These are phyloP conservation scores for Teunomyces aglyptinius DNA, from an alignment of 805 yeast genomes.

Conservation along the genomic window DNA sequence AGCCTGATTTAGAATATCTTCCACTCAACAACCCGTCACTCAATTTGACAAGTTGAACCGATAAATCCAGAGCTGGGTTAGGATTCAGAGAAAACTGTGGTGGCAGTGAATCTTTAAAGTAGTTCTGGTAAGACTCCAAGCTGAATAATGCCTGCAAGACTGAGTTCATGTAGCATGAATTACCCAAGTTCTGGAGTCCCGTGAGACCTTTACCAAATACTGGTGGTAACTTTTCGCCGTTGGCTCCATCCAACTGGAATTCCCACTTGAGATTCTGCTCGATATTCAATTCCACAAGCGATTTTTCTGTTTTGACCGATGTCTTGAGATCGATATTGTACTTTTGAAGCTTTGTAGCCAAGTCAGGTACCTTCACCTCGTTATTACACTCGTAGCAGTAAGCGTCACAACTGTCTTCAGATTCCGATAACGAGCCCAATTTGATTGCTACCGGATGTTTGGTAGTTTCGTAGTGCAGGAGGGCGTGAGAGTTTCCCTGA, in stretches of 20 bases:
- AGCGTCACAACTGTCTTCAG: slow-evolving; percentile 61
- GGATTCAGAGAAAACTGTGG: slow-evolving; percentile 11
- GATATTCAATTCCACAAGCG: slow-evolving; percentile 81
- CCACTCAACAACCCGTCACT: slow-evolving; percentile 80
- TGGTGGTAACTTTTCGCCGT: slow-evolving; percentile 63
- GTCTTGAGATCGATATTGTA: slow-evolving; percentile 65
- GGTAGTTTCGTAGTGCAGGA: slow-evolving; percentile 59
- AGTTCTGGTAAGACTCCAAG: slow-evolving; percentile 34
- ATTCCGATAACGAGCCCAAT: slow-evolving; percentile 81
- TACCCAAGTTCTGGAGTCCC: slow-evolving; percentile 88
- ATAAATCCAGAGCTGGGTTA: slow-evolving; percentile 59
- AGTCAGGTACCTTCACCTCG: slow-evolving; percentile 73
- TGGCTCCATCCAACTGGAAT: slow-evolving; percentile 70
- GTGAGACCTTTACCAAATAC: slow-evolving; percentile 75
- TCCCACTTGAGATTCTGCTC: slow-evolving; percentile 95
- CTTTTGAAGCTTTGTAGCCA: slow-evolving; percentile 46
- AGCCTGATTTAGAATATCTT: slow-evolving; percentile 61
- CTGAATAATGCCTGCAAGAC: slow-evolving; percentile 70
- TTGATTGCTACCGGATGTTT: slow-evolving; percentile 85
- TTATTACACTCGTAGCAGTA: slow-evolving; percentile 89
- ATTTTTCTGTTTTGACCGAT: slow-evolving; percentile 77
- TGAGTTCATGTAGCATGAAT: slow-evolving; percentile 87
- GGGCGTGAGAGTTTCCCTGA: slow-evolving; percentile 92
- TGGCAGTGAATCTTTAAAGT: slow-evolving; percentile 35
- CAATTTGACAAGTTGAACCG: slow-evolving; percentile 74